phyloP scores from a whole-genome alignment of 2,329 filamentous ascomycete genomes.

The Emmonsia crescens region DNA sequence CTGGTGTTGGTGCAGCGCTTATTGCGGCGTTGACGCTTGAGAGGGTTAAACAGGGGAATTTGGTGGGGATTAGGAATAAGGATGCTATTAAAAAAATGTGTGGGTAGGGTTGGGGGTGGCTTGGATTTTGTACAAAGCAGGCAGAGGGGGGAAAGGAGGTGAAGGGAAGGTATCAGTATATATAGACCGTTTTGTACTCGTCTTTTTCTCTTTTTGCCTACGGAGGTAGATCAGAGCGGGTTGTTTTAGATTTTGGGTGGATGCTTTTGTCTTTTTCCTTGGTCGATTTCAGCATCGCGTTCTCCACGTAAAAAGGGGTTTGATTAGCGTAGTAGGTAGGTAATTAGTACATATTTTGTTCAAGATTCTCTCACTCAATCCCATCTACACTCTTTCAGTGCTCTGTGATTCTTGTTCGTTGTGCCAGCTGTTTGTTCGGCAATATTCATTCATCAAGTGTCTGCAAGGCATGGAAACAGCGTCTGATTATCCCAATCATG shows the following conservation, averaged over 20 bases:
- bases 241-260: neutral
- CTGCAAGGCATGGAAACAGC: too few species aligned
- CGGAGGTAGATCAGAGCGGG: neutral
- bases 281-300: too few species aligned
- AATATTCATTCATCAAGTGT: too few species aligned
- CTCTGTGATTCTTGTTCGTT: too few species aligned
- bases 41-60: slow-evolving; percentile 49
- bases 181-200: neutral
- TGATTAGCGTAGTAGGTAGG: too few species aligned
- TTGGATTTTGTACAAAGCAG: neutral
- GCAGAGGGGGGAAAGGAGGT: neutral
- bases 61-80: slow-evolving; percentile 46
- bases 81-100: slow-evolving; percentile 14
- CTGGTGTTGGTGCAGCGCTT: slow-evolving; percentile 89
- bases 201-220: neutral
- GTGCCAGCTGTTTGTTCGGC: too few species aligned
- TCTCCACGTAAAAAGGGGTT: too few species aligned
- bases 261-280: neutral
- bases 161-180: neutral
- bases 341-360: too few species aligned
- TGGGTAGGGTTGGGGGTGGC: neutral
- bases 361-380: too few species aligned
- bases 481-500: too few species aligned
- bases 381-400: too few species aligned
- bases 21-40: slow-evolving; percentile 67